Percentiles rank a stretch among this genome's conserved stretches.
Evolutionary conservation across 805 yeast species (phyloP).

Genomic region (Kazachstania africana): DNA sequence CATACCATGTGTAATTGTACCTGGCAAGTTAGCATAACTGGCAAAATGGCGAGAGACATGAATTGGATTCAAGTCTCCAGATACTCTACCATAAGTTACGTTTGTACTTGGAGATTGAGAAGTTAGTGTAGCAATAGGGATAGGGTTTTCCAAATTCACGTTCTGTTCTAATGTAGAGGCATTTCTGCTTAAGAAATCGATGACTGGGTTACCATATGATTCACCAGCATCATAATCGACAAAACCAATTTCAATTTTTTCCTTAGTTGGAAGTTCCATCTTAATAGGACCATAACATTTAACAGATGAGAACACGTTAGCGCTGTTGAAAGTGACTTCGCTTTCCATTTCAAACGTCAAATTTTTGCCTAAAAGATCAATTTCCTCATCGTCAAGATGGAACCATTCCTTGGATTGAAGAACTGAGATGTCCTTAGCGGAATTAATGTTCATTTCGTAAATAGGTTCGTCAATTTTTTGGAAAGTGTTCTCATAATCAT

Average conservation of each 20-base stretch:
- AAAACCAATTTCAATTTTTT: constrained; percentile 69
- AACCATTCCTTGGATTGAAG: constrained; percentile 97
- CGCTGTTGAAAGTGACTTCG: constrained; percentile 67
- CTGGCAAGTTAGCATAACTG: constrained; percentile 84
- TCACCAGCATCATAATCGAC: constrained; percentile 83
- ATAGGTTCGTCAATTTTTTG: constrained; percentile 81
- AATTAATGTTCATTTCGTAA: constrained; percentile 57
- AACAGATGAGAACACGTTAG: constrained; percentile 65
- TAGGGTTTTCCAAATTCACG: constrained; percentile 75
- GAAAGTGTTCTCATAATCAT: constrained; percentile 86
- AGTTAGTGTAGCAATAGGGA: constrained; percentile 59
- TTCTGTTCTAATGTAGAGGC: constrained; percentile 94
- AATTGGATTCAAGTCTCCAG: constrained; percentile 97
- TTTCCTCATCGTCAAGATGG: constrained; percentile 57
- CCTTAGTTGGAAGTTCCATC: constrained; percentile 87
- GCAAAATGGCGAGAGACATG: constrained; percentile 95
- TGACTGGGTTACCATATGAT: constrained; percentile 94
- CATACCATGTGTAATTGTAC: constrained; percentile 99
- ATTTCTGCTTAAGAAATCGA: constrained; percentile 82
- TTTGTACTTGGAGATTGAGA: constrained; percentile 86
- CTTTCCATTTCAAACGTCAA: constrained; percentile 86
- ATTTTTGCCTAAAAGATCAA: constrained; percentile 65
- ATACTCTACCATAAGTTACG: constrained; percentile 92
- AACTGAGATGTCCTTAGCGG: constrained; percentile 86
- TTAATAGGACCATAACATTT: constrained; percentile 74